Conservation (phyloP, 2,329 filamentous ascomycete genomes). For the Penicillium oxalicum region DNA sequence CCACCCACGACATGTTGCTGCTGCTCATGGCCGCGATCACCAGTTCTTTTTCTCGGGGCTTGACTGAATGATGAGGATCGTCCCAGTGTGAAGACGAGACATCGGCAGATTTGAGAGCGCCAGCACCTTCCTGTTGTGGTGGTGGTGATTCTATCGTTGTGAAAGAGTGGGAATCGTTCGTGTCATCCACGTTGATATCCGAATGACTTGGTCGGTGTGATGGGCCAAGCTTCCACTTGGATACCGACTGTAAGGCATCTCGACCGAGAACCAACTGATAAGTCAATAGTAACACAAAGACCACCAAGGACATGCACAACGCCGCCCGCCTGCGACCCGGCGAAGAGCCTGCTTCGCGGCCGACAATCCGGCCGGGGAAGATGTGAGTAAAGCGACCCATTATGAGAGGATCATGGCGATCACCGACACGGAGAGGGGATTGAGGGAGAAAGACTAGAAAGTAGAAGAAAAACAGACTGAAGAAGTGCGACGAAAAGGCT, state of each 20-base stretch:
- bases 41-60: conserved; percentile 12
- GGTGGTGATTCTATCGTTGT: too few relatives aligned
- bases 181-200: too few relatives aligned
- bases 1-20: conserved; percentile 21
- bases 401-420: background rate
- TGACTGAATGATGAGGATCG: too few relatives aligned
- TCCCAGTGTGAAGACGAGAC: too few relatives aligned
- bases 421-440: too few relatives aligned
- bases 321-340: conserved; percentile 9
- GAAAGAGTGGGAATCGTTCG: too few relatives aligned
- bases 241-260: conserved; percentile 3
- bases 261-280: conserved; percentile 18
- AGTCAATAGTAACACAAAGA: conserved; percentile 11
- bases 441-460: too few relatives aligned
- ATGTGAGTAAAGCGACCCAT: conserved; percentile 6
- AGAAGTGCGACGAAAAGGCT: too few relatives aligned
- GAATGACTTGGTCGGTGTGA: too few relatives aligned
- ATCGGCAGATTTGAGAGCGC: too few relatives aligned
- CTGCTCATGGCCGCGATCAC: conserved; percentile 17
- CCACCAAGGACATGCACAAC: conserved; percentile 13
- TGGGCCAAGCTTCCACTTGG: background rate
- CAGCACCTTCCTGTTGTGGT: too few relatives aligned
- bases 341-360: conserved; percentile 1
- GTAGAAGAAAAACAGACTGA: too few relatives aligned
- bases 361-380: background rate